Conservation (phyloP, 2,329 filamentous ascomycete species). For the Colletotrichum falcatum region DNA sequence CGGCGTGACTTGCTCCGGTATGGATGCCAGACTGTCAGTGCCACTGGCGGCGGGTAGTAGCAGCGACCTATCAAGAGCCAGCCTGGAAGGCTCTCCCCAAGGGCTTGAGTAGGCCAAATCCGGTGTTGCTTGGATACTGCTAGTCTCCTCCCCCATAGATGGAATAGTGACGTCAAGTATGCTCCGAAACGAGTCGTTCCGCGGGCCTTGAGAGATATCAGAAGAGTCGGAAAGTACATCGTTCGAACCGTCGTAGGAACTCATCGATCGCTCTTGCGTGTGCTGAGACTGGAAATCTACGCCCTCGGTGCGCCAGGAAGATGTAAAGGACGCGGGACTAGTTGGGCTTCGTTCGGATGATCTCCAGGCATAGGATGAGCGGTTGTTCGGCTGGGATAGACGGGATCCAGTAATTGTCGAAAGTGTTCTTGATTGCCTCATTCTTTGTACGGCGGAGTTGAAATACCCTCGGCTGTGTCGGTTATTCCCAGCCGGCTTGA, state of each 20-base stretch:
- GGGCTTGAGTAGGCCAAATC: constrained; percentile 42
- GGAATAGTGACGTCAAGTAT: constrained; percentile 48
- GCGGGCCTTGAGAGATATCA: constrained; percentile 41
- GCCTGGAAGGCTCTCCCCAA: constrained; percentile 36
- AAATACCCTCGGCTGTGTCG: constrained; percentile 38
- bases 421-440: constrained; percentile 37
- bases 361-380: constrained; percentile 33
- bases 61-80: constrained; percentile 16
- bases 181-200: constrained; percentile 46
- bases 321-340: constrained; percentile 27
- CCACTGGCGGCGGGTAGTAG: constrained; percentile 15
- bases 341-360: constrained; percentile 25
- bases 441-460: constrained; percentile 33
- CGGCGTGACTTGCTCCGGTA: constrained; percentile 36
- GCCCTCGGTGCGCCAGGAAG: constrained; percentile 33
- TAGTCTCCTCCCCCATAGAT: constrained; percentile 36
- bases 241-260: constrained; percentile 43
- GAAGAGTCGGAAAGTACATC: constrained; percentile 36
- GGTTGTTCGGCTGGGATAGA: constrained; percentile 32
- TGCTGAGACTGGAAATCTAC: constrained; percentile 26
- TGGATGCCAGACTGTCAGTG: constrained; percentile 38
- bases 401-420: constrained; percentile 40
- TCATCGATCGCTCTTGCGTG: constrained; percentile 27
- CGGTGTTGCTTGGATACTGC: constrained; percentile 45
- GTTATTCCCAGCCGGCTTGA: constrained; percentile 42